Evolutionary conservation across 1,139 yeast species (phyloP), one percentile per base, ranked within the genome.

Genomic region (Taphrina confusa): DNA sequence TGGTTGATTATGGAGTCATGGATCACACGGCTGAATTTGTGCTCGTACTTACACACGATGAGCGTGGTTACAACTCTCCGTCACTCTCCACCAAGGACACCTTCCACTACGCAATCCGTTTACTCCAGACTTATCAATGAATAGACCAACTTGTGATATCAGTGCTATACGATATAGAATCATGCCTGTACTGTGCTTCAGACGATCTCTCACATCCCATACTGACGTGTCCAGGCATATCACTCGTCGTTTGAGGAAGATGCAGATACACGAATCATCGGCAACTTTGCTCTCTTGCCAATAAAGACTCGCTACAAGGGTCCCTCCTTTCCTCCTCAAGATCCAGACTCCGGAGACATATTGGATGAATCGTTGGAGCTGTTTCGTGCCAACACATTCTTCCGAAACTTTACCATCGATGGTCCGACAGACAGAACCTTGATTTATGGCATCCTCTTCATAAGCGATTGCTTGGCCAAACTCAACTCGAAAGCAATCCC

Each of bases 361-460:
- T 80, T 87, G 62, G 98, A 92, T 70, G 99, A 92, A 73, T 80
- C 85, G 28, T 76, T 92, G 63, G 98, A 92, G 73, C 79, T 92
- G 63, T 92, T 92, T 74, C 80, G 98, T 66, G 97, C 97, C 69
- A 92, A 92, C 74, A 87, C 96, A 5, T 91, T 92, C 75, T 92
- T 94, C 80, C 86, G 88, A 72, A 92, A 92, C 78, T 94, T 92
- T 73, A 98, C 94, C 75, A 90, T 92, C 75, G 89, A 89, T 72
- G 96, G 97, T 11, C 89, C 95, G 18, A 87, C 97, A 2, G 99
- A 92, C 73, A 80, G 99, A 67, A 81, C 92, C n/a, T 78, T 92
- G 65, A 91, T 94, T 69, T 92, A 92, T 72, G 99, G 98, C n/a
- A 92, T 92, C 63, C 77, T 94, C 64, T 92, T 83, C 72, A 82